phyloP scores from a whole-genome alignment of 176 grass and related monocot genomes.

The Avena sativa region DNA sequence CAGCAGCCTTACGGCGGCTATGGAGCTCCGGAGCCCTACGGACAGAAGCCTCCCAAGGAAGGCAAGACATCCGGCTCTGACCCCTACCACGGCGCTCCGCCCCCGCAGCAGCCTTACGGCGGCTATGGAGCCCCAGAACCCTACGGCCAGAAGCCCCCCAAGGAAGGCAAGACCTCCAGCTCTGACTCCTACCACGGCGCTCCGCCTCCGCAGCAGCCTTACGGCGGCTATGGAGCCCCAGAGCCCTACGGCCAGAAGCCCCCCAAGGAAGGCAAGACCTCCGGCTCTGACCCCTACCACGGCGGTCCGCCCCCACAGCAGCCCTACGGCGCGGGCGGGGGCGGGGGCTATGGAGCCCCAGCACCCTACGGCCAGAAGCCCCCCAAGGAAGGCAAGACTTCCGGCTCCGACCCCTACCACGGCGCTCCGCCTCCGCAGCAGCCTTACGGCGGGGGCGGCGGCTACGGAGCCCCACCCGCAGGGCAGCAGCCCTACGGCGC shows the following conservation, averaged over 20 bases:
- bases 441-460: no score
- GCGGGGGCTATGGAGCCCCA: no score
- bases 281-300: slow-evolving; percentile 11
- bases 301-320: not conserved
- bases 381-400: no score
- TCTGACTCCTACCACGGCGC: not conserved
- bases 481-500: not conserved
- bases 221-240: slow-evolving; percentile 41
- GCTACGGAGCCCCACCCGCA: no score
- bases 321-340: no score
- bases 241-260: slow-evolving; percentile 48
- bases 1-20: slow-evolving; percentile 38
- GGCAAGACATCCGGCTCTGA: slow-evolving; percentile 26
- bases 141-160: slow-evolving; percentile 52
- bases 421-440: no score
- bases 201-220: slow-evolving; percentile 3
- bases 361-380: no score
- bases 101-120: slow-evolving; percentile 22
- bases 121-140: slow-evolving; percentile 39
- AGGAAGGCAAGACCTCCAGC: slow-evolving; percentile 50
- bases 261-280: slow-evolving; percentile 37
- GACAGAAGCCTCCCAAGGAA: slow-evolving; percentile 43
- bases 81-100: slow-evolving; percentile 34
- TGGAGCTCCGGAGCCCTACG: slow-evolving; percentile 39
- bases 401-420: no score